A percentile compares a stretch with the other conserved stretches of the same genome.
Evolutionary conservation across 768 basidiomycete genomes (phyloP).

Genomic region (Rhizopogon salebrosus): DNA sequence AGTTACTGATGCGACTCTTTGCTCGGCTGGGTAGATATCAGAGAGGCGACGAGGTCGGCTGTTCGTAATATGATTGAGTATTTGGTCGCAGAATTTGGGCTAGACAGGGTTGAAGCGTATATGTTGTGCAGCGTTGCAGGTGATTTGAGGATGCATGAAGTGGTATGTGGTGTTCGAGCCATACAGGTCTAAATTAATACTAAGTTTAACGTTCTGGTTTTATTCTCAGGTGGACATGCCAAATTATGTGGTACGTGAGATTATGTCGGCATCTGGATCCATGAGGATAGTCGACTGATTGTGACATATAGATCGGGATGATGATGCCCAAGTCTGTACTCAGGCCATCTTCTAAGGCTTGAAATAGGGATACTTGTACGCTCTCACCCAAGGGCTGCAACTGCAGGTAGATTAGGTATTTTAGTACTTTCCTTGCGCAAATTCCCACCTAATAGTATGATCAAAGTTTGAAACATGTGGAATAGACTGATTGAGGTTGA

Average conservation of each 20-base stretch:
- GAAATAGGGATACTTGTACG: not conserved
- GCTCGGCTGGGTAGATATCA: constrained; percentile 33
- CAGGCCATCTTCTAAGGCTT: constrained; percentile 2
- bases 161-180: constrained; percentile 26
- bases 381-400: not conserved
- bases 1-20: not conserved
- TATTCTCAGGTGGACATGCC: constrained; percentile 54
- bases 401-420: too few relatives aligned
- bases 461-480: too few relatives aligned
- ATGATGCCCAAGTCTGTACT: constrained; percentile 48
- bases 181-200: not conserved
- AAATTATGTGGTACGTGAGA: constrained; percentile 48
- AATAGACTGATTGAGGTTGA: too few relatives aligned
- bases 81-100: constrained; percentile 36
- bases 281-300: not conserved
- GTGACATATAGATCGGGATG: constrained; percentile 43
- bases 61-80: constrained; percentile 55
- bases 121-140: constrained; percentile 59
- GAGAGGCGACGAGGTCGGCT: constrained; percentile 50
- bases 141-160: constrained; percentile 58
- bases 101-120: constrained; percentile 48
- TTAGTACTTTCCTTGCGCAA: too few relatives aligned
- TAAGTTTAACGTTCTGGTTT: not conserved
- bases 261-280: not conserved
- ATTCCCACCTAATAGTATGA: too few relatives aligned